Conservation (phyloP, 305 asterid genomes). For the Fraxinus sp. region DNA sequence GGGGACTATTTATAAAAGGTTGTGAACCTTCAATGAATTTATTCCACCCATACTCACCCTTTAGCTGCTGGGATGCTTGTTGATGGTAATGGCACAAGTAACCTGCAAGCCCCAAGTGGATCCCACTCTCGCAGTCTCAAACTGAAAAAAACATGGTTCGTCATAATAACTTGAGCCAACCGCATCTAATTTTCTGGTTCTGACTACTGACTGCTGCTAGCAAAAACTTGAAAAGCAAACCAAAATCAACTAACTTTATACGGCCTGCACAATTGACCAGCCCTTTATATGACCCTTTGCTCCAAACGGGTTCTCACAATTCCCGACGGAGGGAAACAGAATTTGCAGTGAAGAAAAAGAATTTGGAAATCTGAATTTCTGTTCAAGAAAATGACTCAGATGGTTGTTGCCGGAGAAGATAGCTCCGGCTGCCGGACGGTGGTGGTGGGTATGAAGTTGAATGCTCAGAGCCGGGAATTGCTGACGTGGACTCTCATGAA, state of each 20-base stretch:
- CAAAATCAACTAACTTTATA: conserved; percentile 25
- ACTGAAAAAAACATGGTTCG: conserved; percentile 26
- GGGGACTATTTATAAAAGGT: too few relatives aligned
- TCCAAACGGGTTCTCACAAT: conserved; percentile 2
- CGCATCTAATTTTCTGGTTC: conserved; percentile 29
- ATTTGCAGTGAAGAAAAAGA: background rate
- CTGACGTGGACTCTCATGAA: conserved; percentile 95
- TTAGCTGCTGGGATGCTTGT: background rate
- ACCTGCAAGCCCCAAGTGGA: conserved; percentile 11
- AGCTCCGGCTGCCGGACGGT: conserved; percentile 55
- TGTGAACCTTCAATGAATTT: background rate
- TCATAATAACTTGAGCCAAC: conserved; percentile 28
- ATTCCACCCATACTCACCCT: background rate
- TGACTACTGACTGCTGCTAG: conserved; percentile 28
- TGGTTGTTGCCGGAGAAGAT: conserved; percentile 44
- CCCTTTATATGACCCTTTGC: conserved; percentile 4
- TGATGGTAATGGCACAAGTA: background rate
- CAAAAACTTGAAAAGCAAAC: conserved; percentile 41
- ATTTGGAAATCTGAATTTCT: background rate
- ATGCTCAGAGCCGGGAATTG: conserved; percentile 69
- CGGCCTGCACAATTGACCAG: conserved; percentile 29
- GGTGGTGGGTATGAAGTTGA: conserved; percentile 84
- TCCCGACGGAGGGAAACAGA: background rate
- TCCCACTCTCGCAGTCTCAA: conserved; percentile 28
- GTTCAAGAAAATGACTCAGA: conserved; percentile 34